Conservation (phyloP, 129 eudicot species). For the Smallanthus sonchifolius region DNA sequence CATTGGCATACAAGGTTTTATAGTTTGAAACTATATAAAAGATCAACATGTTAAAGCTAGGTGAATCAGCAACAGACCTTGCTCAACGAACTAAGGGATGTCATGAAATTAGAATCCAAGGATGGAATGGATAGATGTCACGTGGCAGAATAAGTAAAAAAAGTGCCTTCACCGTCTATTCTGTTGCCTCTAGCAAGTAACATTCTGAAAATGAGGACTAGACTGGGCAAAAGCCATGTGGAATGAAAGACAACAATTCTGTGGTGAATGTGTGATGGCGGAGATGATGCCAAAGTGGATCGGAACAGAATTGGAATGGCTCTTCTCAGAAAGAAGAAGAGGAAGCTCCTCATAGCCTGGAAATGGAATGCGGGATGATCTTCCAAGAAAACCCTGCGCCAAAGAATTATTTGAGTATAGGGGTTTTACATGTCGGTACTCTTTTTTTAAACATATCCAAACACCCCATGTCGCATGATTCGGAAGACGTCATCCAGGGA, state of each 20-base stretch:
- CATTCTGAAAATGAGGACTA: background rate
- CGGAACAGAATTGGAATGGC: conserved; percentile 44
- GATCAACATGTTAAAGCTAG: conserved; percentile 42
- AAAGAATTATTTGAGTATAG: conserved; percentile 73
- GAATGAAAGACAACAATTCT: conserved; percentile 59
- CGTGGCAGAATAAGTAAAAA: background rate
- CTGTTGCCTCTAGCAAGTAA: background rate
- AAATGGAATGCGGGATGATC: conserved; percentile 54
- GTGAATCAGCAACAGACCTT: conserved; percentile 87
- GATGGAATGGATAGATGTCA: conserved; percentile 25
- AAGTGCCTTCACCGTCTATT: background rate
- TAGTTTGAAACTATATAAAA: conserved; percentile 28
- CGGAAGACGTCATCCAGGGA: conserved; percentile 16
- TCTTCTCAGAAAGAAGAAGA: conserved; percentile 55
- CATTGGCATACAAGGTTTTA: conserved; percentile 17
- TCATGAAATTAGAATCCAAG: conserved; percentile 70
- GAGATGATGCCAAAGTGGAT: conserved; percentile 54
- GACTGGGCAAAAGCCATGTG: conserved; percentile 61
- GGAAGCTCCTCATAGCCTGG: conserved; percentile 48
- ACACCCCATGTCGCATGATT: conserved; percentile 43
- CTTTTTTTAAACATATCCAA: conserved; percentile 40
- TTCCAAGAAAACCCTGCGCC: conserved; percentile 82
- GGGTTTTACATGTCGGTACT: conserved; percentile 51
- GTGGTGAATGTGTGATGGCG: conserved; percentile 55
- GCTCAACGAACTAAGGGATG: conserved; percentile 57